A percentile compares a stretch with the other conserved stretches of the same genome.
These are phyloP conservation scores for Coemansia sp. DNA, from an alignment of 192 early-diverging fungal genomes.

Conservation along the genomic window DNA sequence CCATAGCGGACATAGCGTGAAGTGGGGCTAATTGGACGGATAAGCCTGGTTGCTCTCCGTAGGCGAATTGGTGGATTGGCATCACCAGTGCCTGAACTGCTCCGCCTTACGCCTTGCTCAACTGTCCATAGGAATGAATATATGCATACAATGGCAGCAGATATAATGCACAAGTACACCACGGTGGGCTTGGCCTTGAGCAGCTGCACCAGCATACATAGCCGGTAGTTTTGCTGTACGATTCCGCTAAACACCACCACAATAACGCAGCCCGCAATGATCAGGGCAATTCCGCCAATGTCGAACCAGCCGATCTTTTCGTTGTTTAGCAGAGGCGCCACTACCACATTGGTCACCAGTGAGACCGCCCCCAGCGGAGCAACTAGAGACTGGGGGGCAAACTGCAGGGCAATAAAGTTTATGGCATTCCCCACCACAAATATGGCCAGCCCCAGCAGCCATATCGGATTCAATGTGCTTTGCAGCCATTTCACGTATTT, in stretches of 20 bases:
- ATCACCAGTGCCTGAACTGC: constrained; percentile 13
- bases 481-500: too few relatives aligned
- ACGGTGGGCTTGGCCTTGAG: constrained; percentile 65
- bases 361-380: constrained; percentile 76
- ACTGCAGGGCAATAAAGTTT: constrained; percentile 73
- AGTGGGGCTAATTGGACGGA: constrained; percentile 24
- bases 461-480: constrained; percentile 50
- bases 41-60: not conserved
- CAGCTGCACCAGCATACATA: constrained; percentile 69
- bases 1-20: constrained; percentile 54
- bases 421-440: constrained; percentile 71
- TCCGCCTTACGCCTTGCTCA: constrained; percentile 50
- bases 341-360: constrained; percentile 75
- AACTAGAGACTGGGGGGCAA: constrained; percentile 78
- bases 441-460: constrained; percentile 67
- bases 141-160: constrained; percentile 53
- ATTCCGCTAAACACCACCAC: constrained; percentile 70
- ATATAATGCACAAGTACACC: constrained; percentile 61
- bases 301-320: constrained; percentile 67
- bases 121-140: constrained; percentile 61
- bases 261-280: constrained; percentile 69
- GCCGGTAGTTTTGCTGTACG: constrained; percentile 61
- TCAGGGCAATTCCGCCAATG: constrained; percentile 68
- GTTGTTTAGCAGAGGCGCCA: constrained; percentile 73
- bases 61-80: not conserved